Evolutionary conservation across 2,329 filamentous ascomycete genomes (phyloP).

Genomic region (Ophioceras dolichostomum): DNA sequence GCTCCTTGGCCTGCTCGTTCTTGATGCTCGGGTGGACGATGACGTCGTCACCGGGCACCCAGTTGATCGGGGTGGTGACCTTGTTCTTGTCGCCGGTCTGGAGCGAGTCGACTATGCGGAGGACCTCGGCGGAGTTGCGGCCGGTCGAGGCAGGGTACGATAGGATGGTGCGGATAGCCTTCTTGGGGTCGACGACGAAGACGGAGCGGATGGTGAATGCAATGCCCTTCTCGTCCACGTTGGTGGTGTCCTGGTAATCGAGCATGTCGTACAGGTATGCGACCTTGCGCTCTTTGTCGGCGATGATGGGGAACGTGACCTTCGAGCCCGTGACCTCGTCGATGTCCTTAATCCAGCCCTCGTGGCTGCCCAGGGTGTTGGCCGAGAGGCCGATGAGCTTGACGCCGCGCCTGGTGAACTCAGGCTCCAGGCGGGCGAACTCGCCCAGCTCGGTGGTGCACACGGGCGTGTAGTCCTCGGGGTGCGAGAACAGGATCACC

Average conservation of each 20-base stretch:
- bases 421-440: slow-evolving; percentile 77
- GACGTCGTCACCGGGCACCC: slow-evolving; percentile 79
- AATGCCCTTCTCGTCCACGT: slow-evolving; percentile 70
- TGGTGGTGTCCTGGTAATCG: slow-evolving; percentile 70
- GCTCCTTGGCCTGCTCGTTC: slow-evolving; percentile 74
- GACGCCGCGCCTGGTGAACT: slow-evolving; percentile 76
- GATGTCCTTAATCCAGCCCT: slow-evolving; percentile 84
- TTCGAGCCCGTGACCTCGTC: slow-evolving; percentile 62
- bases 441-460: slow-evolving; percentile 91
- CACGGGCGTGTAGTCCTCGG: slow-evolving; percentile 85
- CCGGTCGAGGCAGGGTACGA: slow-evolving; percentile 87
- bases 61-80: slow-evolving; percentile 82
- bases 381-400: slow-evolving; percentile 87
- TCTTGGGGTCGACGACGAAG: slow-evolving; percentile 87
- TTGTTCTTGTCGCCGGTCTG: slow-evolving; percentile 81
- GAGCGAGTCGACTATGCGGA: slow-evolving; percentile 67
- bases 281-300: slow-evolving; percentile 66
- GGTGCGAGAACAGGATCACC: slow-evolving; percentile 77
- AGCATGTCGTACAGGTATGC: slow-evolving; percentile 73
- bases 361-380: slow-evolving; percentile 75
- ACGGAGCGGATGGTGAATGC: slow-evolving; percentile 92
- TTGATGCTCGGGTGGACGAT: slow-evolving; percentile 77
- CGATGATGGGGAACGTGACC: slow-evolving; percentile 69
- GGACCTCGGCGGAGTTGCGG: slow-evolving; percentile 68
- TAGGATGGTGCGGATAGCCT: slow-evolving; percentile 87